Evolutionary conservation across 495 filamentous ascomycete species (phyloP).

Genomic region (Antarctomyces pellizariae): DNA sequence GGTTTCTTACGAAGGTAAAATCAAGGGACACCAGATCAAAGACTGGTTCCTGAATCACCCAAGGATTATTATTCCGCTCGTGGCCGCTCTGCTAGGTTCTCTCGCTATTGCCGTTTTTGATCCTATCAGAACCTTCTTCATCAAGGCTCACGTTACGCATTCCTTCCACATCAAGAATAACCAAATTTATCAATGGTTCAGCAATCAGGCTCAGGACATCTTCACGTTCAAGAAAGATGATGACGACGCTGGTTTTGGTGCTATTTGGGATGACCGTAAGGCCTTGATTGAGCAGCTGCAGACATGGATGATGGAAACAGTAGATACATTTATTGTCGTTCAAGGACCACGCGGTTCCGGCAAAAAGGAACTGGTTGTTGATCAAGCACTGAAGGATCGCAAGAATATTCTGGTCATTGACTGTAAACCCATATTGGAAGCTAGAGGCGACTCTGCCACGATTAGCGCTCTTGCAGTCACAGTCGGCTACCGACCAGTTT

Average conservation of each 20-base stretch:
- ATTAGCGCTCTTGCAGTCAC: constrained; percentile 59
- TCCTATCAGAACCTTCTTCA: constrained; percentile 75
- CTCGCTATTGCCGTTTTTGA: constrained; percentile 84
- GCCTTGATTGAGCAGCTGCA: constrained; percentile 56
- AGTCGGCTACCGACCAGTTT: constrained; percentile 83
- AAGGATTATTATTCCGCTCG: constrained; percentile 56
- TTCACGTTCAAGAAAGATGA: constrained; percentile 30
- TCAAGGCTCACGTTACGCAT: constrained; percentile 66
- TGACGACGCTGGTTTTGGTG: constrained; percentile 48
- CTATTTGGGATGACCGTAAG: constrained; percentile 75
- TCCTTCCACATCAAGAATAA: constrained; percentile 50
- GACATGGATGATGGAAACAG: constrained; percentile 68
- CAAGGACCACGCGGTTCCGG: constrained; percentile 84
- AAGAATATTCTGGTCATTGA: constrained; percentile 73
- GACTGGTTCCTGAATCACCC: constrained; percentile 86
- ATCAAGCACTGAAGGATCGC: constrained; percentile 56
- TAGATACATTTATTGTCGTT: constrained; percentile 82
- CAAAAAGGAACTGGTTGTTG: constrained; percentile 67
- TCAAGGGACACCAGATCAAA: constrained; percentile 52
- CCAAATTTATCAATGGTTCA: constrained; percentile 53
- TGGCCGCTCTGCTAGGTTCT: constrained; percentile 60
- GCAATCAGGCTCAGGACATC: constrained; percentile 49
- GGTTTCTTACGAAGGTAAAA: constrained; percentile 57
- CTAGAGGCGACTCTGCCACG: constrained; percentile 69
- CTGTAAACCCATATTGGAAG: constrained; percentile 84